Conservation (phyloP, 2,329 filamentous ascomycete species). For the Talaromyces sp. region DNA sequence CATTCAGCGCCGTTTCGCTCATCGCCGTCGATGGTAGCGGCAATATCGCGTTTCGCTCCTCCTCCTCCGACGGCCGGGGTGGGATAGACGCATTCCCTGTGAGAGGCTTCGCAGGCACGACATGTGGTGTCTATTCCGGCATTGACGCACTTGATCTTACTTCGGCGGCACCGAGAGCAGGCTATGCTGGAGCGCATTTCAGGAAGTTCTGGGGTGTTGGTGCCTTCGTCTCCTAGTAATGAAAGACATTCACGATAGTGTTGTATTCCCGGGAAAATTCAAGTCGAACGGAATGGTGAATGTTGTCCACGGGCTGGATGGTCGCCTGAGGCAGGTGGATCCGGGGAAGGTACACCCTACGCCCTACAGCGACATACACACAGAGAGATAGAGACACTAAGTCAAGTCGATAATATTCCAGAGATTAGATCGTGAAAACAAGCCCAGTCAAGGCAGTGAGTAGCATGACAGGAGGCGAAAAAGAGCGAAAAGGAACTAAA, state of each 20-base stretch:
- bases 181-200: conserved; percentile 74
- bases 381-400: no score
- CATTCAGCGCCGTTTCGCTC: conserved; percentile 36
- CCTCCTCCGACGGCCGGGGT: conserved; percentile 36
- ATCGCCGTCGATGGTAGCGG: conserved; percentile 32
- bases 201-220: conserved; percentile 23
- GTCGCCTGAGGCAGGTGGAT: background rate
- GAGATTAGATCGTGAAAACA: background rate
- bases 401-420: background rate
- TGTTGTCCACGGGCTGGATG: background rate
- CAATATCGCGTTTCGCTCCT: conserved; percentile 35
- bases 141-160: conserved; percentile 86
- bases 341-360: conserved; percentile 1
- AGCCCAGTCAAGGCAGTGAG: background rate
- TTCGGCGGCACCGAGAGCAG: conserved; percentile 68
- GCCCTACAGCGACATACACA: background rate
- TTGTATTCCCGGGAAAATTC: no score
- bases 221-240: conserved; percentile 9
- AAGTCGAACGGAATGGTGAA: background rate
- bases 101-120: conserved; percentile 66
- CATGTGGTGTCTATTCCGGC: conserved; percentile 66
- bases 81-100: conserved; percentile 69
- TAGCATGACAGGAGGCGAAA: background rate
- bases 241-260: conserved; percentile 14
- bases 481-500: background rate